phyloP scores from a whole-genome alignment of 192 early-diverging fungal species.

The Phycomyces nitens region DNA sequence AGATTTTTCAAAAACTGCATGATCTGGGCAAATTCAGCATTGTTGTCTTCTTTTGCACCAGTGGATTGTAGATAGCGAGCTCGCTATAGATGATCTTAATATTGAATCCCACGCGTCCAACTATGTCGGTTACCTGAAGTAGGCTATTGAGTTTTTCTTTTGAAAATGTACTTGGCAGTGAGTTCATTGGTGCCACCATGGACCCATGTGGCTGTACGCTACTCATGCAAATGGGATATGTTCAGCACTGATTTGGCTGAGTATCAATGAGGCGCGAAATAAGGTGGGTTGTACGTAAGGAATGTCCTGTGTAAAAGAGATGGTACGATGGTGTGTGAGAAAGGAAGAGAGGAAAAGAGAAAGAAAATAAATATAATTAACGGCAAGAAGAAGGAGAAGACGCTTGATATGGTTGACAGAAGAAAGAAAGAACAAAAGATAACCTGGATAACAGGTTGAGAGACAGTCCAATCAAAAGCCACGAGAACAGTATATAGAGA shows the following conservation, averaged over 20 bases:
- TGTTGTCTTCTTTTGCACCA: constrained; percentile 77
- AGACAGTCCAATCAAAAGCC: not conserved
- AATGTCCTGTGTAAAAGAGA: not conserved
- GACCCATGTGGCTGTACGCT: constrained; percentile 4
- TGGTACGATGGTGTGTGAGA: not conserved
- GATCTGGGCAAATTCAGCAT: constrained; percentile 71
- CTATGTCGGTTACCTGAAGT: constrained; percentile 12
- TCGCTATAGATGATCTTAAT: constrained; percentile 17
- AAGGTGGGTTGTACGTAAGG: not conserved
- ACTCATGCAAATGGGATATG: constrained; percentile 7
- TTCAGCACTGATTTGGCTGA: constrained; percentile 1
- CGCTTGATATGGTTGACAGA: not conserved
- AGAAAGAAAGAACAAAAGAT: too few relatives aligned
- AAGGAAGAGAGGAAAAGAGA: not conserved
- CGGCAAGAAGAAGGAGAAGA: not conserved
- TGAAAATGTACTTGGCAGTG: constrained; percentile 15
- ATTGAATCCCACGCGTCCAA: not conserved
- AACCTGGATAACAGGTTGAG: too few relatives aligned
- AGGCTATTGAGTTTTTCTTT: constrained; percentile 28
- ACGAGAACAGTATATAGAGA: not conserved
- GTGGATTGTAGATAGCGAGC: constrained; percentile 51
- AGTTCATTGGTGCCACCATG: constrained; percentile 4
- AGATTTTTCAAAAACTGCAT: constrained; percentile 54
- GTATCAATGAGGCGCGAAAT: not conserved
- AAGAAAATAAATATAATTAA: not conserved